Base-by-base conservation (phyloP, 306 rosid species). In the Gastrolobium bilobum region DNA sequence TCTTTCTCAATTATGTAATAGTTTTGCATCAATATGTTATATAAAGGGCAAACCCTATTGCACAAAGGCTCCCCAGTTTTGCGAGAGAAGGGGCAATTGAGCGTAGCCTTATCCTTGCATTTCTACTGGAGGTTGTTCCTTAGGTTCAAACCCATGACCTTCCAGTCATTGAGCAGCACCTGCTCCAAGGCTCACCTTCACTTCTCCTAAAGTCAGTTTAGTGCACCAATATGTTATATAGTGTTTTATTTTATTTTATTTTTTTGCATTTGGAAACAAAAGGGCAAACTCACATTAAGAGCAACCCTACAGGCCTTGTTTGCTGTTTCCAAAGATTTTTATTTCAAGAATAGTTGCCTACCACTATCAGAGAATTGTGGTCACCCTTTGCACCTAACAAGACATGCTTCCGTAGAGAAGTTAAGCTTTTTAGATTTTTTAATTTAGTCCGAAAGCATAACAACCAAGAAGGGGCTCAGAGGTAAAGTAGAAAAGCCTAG, bases 371-470 rank as follows among this genome's bases (percentile, higher is more conserved):
- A 40, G 8, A 8, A 15, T 8, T 2, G 43, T 29, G 51, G 4
- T 54, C 68, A 54, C 59, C 53, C 26, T 76, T 76, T 42, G 68
- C 80, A 30, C 77, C 60, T 6, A 46, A 74, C 4, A 42, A 62
- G 15, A 60, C 75, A 10, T 44, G 47, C 79, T n/a, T 81, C 77
- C 5, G 62, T 14, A 40, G 11, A 62, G 7, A 50, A 7, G 42
- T 10, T 51, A 15, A 6, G 34, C 30, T 5, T 72, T 40, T 43
- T 0, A 31, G 4, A 4, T 58, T 30, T 2, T 62, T 42, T 64
- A 30, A 52, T 33, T 71, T 73, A 8, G 51, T 60, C 53, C 35
- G n/a, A 81, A 65, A 72, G 37, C 65, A 46, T 42, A 2, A 59
- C 48, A 71, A 38, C 26, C 8, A 77, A 35, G 71, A 14, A 51